Evolutionary conservation across 2,329 filamentous ascomycete species (phyloP).

Genomic region (Penicillium glabrum): DNA sequence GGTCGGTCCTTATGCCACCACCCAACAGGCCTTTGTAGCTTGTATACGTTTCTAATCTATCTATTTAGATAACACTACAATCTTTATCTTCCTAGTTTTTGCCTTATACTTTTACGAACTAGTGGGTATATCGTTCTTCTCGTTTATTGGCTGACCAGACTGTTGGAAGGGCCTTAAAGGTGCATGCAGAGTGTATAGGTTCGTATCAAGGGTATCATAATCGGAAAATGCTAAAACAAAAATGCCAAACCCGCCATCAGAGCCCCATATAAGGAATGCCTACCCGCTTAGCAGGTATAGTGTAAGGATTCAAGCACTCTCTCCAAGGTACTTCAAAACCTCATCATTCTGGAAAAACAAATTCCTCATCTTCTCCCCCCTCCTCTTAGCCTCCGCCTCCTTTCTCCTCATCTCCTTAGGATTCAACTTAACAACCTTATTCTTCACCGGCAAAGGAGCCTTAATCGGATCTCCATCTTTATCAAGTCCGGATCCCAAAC

Average conservation of each 20-base stretch:
- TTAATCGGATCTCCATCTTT: slow-evolving; percentile 23
- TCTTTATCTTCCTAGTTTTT: too few relatives aligned
- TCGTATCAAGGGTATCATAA: slow-evolving; percentile 4
- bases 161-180: too few relatives aligned
- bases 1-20: too few relatives aligned
- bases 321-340: slow-evolving; percentile 70
- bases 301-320: slow-evolving; percentile 5
- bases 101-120: too few relatives aligned
- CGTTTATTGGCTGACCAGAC: background rate
- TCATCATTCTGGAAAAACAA: slow-evolving; percentile 76
- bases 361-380: slow-evolving; percentile 63
- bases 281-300: background rate
- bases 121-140: too few relatives aligned
- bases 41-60: too few relatives aligned
- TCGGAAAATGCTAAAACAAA: background rate
- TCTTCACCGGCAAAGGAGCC: slow-evolving; percentile 37
- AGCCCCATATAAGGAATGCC: background rate
- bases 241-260: background rate
- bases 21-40: too few relatives aligned
- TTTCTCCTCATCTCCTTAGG: slow-evolving; percentile 68
- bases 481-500: slow-evolving; percentile 60
- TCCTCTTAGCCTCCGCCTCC: slow-evolving; percentile 62
- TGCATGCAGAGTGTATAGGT: background rate
- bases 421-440: slow-evolving; percentile 57
- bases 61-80: too few relatives aligned